Evolutionary conservation across 352 stramenopile genomes (phyloP), one percentile per base, ranked within the genome.

Genomic region (Nothophytophthora sp.): DNA sequence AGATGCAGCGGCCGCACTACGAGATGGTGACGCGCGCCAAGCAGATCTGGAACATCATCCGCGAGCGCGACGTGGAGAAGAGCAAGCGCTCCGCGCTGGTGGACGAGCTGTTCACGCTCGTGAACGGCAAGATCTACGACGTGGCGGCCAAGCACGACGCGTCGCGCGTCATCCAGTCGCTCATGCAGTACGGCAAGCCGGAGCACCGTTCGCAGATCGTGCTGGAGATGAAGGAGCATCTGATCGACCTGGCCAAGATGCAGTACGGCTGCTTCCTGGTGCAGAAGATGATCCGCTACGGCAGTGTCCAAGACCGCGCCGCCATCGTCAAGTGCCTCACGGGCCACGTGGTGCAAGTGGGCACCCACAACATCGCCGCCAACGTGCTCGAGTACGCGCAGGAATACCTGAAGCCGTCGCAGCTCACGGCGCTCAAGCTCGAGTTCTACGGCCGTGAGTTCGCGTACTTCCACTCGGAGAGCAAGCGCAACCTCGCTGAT

Each of bases 261-360:
- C 95, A 98, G 63, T 99, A 99, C 70, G 90, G 85, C n/a, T 92
- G 93, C 79, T 98, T 98, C 70, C 70, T 97, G n/a, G 93, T 98
- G 50, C 82, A 98, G 45, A 98, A 98, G 66, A 92, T 98, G 66
- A 96, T 99, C 70, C 93, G 97, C 60, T 98, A 98, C 72, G 92
- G 90, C 56, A 75, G 67, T 42, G 79, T 79, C 23, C 70, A 92
- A 35, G 78, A 96, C 53, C 87, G 90, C 29, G 77, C 73, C 19
- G 57, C 65, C 12, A 82, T 95, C 44, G 72, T 92, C 47, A 96
- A 98, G 87, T 86, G 92, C 61, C 76, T 99, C 38, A 97, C 93
- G 25, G 95, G 94, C 37, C 74, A 98, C 49, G 92, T 98, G 23
- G 84, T 94, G 29, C 87, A 96, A 53, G 63, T 99, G 16, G 93